phyloP scores from a whole-genome alignment of 352 stramenopile genomes.

The Aphanomyces stellatus region DNA sequence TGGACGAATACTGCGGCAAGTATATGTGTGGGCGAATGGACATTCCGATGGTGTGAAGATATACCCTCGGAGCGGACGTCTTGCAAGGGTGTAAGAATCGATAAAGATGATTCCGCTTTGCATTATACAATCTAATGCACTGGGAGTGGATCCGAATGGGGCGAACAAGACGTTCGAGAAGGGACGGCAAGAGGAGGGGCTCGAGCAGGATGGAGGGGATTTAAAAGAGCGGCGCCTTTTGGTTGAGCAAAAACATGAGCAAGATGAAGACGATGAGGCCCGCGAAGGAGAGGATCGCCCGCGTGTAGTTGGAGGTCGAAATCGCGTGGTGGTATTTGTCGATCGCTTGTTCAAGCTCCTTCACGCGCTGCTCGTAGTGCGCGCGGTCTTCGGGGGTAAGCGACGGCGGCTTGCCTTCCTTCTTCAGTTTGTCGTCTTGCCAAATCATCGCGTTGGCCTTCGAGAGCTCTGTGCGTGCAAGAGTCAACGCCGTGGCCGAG shows the following conservation, averaged over 20 bases:
- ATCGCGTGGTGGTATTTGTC: constrained; percentile 71
- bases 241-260: constrained; percentile 14
- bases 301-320: constrained; percentile 63
- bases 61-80: too few relatives aligned
- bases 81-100: too few relatives aligned
- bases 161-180: too few relatives aligned
- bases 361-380: constrained; percentile 65
- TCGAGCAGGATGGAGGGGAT: not conserved
- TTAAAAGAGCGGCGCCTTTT: constrained; percentile 14
- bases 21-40: too few relatives aligned
- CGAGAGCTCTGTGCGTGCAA: constrained; percentile 69
- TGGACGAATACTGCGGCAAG: too few relatives aligned
- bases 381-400: constrained; percentile 42
- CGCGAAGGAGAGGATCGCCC: constrained; percentile 9
- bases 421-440: constrained; percentile 80
- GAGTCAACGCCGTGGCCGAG: constrained; percentile 37
- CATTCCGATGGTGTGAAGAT: too few relatives aligned
- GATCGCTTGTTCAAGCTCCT: constrained; percentile 54
- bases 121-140: too few relatives aligned
- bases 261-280: constrained; percentile 17
- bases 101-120: too few relatives aligned
- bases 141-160: too few relatives aligned
- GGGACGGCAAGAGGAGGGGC: too few relatives aligned
- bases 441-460: constrained; percentile 73
- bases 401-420: constrained; percentile 55